Evolutionary conservation across 1,284 basidiomycete species (phyloP).

Genomic region (Dichomitus squalens): DNA sequence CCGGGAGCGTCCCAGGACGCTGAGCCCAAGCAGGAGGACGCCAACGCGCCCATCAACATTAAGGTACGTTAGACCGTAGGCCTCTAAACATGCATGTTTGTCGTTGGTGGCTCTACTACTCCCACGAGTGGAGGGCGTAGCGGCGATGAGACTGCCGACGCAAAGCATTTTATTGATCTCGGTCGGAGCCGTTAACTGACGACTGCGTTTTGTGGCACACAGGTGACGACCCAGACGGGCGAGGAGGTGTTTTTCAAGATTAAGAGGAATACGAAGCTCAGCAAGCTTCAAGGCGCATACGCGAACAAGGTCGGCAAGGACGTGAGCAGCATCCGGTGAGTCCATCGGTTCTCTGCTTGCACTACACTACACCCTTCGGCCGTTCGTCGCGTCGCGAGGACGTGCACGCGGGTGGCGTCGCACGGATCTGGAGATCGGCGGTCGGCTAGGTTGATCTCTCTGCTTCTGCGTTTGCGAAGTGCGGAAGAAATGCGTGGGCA

Average conservation of each 20-base stretch:
- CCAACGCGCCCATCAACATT: constrained; percentile 79
- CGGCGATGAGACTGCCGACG: not conserved
- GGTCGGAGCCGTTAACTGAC: not conserved
- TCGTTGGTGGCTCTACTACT: not conserved
- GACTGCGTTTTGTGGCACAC: constrained; percentile 9
- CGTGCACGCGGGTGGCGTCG: not conserved
- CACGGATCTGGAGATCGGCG: not conserved
- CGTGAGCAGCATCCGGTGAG: constrained; percentile 82
- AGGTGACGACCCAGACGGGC: constrained; percentile 79
- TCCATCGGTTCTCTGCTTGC: constrained; percentile 13
- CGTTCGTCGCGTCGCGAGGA: not conserved
- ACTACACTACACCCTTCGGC: not conserved
- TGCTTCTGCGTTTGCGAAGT: not conserved
- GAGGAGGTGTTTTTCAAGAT: constrained; percentile 99
- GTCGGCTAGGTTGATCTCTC: not conserved
- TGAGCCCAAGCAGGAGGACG: constrained; percentile 61
- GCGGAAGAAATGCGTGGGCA: not conserved
- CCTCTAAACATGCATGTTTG: not conserved
- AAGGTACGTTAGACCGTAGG: constrained; percentile 54
- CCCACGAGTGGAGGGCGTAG: not conserved
- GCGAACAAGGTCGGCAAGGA: constrained; percentile 94
- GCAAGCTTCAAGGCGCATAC: constrained; percentile 93
- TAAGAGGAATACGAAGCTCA: constrained; percentile 91
- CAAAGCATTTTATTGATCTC: no score
- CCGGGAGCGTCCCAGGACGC: constrained; percentile 38